Percentiles rank a stretch among this genome's conserved stretches.
These are phyloP conservation scores for Coffea humblotiana DNA, from an alignment of 305 asterid species.

Conservation along the genomic window DNA sequence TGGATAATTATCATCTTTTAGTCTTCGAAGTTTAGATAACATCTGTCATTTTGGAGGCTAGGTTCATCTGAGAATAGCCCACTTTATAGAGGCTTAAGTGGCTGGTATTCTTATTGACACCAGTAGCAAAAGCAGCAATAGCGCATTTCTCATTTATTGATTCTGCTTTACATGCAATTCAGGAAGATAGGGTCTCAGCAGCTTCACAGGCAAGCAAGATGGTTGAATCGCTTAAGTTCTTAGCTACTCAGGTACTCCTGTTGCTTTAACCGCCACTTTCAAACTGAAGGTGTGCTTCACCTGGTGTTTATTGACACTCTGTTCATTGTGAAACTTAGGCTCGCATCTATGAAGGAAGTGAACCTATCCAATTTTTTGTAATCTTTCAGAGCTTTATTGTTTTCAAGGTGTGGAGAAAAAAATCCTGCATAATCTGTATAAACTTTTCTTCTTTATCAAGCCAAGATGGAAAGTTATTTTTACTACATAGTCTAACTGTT, in stretches of 20 bases:
- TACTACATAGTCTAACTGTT: constrained; percentile 12
- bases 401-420: constrained; percentile 65
- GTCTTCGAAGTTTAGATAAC: background rate
- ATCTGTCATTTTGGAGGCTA: background rate
- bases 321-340: constrained; percentile 53
- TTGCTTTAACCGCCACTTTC: constrained; percentile 18
- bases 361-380: constrained; percentile 84
- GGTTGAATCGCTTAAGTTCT: constrained; percentile 80
- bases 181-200: constrained; percentile 78
- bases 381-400: constrained; percentile 90
- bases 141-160: constrained; percentile 1
- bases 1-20: background rate
- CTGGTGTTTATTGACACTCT: constrained; percentile 16
- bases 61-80: background rate
- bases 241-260: constrained; percentile 70
- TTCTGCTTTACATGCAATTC: constrained; percentile 9
- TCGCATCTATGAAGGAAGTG: constrained; percentile 78
- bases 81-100: background rate
- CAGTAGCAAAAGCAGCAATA: background rate
- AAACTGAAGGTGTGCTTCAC: constrained; percentile 16
- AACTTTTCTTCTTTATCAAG: background rate
- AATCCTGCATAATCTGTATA: background rate
- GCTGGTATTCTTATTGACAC: background rate
- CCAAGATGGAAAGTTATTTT: constrained; percentile 4
- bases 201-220: constrained; percentile 82